Conservation (phyloP, 2,329 filamentous ascomycete species). For the Sporothrix euskadiensis region DNA sequence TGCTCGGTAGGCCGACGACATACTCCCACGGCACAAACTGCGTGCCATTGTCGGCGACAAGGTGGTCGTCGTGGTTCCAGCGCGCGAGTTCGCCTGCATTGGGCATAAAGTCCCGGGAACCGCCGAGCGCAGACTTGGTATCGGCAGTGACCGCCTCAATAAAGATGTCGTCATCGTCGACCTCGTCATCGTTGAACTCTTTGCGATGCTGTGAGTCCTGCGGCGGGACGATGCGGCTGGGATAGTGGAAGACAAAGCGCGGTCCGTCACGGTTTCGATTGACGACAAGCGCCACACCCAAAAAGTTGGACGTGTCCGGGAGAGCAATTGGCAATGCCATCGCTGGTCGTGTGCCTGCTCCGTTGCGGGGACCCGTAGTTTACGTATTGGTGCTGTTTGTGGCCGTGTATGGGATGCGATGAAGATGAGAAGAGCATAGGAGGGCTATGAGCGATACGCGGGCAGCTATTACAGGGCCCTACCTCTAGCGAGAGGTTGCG, state of each 20-base stretch:
- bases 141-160: conserved; percentile 47
- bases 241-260: conserved; percentile 84
- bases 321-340: conserved; percentile 52
- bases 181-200: conserved; percentile 40
- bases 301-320: conserved; percentile 56
- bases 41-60: conserved; percentile 56
- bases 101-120: conserved; percentile 38
- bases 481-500: neutral
- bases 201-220: conserved; percentile 36
- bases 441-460: neutral
- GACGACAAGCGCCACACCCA: conserved; percentile 74
- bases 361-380: neutral
- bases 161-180: conserved; percentile 55
- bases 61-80: conserved; percentile 57
- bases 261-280: conserved; percentile 75
- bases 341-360: neutral
- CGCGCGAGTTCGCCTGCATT: conserved; percentile 46
- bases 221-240: conserved; percentile 56
- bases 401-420: neutral
- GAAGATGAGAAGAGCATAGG: neutral
- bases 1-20: conserved; percentile 71
- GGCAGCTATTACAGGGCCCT: conserved; percentile 1
- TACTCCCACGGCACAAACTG: conserved; percentile 69
- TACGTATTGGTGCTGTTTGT: neutral
- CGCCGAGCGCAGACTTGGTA: conserved; percentile 39